Evolutionary conservation across 139 green algal species (phyloP), one percentile per base, ranked within the genome.

Genomic region (Chara braunii): DNA sequence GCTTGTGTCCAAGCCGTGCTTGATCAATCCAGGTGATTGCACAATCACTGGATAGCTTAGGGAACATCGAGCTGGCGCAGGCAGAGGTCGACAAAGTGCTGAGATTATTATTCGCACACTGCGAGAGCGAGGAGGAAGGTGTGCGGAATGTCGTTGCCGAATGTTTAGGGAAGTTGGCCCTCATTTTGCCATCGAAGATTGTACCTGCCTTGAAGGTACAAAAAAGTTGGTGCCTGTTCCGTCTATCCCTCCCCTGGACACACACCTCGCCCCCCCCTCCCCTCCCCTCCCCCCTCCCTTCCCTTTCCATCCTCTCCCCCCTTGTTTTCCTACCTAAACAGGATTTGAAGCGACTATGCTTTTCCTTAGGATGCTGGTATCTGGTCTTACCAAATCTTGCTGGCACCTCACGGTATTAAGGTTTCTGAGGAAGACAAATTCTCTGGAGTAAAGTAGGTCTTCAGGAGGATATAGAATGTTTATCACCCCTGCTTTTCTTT

Each of bases 101-200:
- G 37, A 30, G 30, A 37, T 43, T 95, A 79, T 79, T 96, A 61
- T 81, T 96, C 51, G 48, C 56, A 28, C 68, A 61, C 42, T 80
- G 62, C 34, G 76, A 78, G 40, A 81, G 66, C 37, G 59, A 70
- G 2, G 75, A 82, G 64, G 86, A 95, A 70, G 83, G 91, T 92
- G 83, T 94, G 77, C 82, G 86, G 32, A 87, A 81, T 35, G 86
- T 95, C 23, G 85, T 95, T n/a, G 84, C 90, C 3, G 91, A 98
- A 77, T 97, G 92, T 82, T 78, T 94, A 40, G 91, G 88, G 24
- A 80, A 83, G 33, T 75, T 95, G 55, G 85, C 85, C 36, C 79
- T 91, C 68, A 78, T 94, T 33, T 45, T 77, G 40, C 77, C 86
- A 0, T 63, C 14, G 5, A 31, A 64, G 24, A 74, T 86, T 45